Evolutionary conservation across 2,329 filamentous ascomycete genomes (phyloP), one percentile per base, ranked within the genome.

Genomic region (Penicillium sp.): DNA sequence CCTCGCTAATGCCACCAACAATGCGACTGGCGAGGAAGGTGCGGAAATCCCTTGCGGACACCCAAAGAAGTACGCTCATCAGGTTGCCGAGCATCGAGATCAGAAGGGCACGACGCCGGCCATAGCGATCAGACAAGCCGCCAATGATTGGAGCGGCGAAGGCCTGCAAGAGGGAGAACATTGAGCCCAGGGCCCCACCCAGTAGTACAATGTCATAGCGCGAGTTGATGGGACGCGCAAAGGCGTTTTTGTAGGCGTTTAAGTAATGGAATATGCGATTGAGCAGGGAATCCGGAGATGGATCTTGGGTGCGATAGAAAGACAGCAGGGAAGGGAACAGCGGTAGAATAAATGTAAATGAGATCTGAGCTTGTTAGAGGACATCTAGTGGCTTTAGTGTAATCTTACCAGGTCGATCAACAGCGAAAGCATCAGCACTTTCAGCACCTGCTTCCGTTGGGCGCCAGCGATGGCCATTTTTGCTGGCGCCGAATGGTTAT

Each of bases 341-440:
- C 0, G 94, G 94, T 8, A 99, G 87, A 70, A 97, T 97, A 72
- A 99, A 97, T 29, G 94, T 99, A 74, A 99, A 99, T 52, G 93
- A 97, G 67, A 97, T 90, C 93, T 97, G 63, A 50, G 34, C 11
- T n/a, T 24, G 44, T n/a, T 54, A 34, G 10, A 24, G n/a, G 13
- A 16, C 11, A 10, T 39, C 11, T 32, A 11, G 13, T 36, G 22
- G 14, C 44, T 24, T 52, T 43, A 29, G 36, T 41, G 42, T 5
- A 41, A 46, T 72, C 83, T 61, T 83, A 97, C 93, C 75, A 97
- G 76, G 73, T 97, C 93, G 11, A 97, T 81, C 14, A 97, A 81
- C 39, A 97, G 81, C 50, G 93, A 97, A 58, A 94, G 81, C 74
- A 96, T 92, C 59, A 97, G 84, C 64, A 97, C 91, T 67, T 83